These are phyloP conservation scores for Laburnicola sp. DNA, from an alignment of 2,329 filamentous ascomycete species.

Conservation along the genomic window DNA sequence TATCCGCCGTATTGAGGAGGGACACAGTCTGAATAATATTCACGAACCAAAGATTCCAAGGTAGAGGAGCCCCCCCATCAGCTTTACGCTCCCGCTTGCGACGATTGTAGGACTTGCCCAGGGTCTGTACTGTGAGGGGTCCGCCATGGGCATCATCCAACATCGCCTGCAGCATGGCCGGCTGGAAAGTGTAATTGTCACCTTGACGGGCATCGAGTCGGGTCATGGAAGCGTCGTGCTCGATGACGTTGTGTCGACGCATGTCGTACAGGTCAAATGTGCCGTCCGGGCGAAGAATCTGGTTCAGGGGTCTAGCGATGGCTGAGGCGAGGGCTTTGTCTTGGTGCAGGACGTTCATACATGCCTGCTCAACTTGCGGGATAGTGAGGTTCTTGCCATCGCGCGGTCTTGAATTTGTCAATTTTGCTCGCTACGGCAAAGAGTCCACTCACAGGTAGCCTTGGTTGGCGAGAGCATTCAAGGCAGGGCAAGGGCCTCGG, in stretches of 20 bases:
- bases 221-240: conserved; percentile 43
- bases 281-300: conserved; percentile 28
- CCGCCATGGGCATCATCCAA: conserved; percentile 36
- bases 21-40: conserved; percentile 33
- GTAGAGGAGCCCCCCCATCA: conserved; percentile 26
- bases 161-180: conserved; percentile 36
- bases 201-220: conserved; percentile 40
- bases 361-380: conserved; percentile 33
- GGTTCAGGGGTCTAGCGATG: no score
- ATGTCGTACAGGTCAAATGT: conserved; percentile 39
- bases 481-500: conserved; percentile 34
- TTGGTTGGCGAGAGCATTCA: conserved; percentile 39
- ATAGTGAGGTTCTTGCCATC: conserved; percentile 39
- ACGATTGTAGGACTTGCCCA: conserved; percentile 34
- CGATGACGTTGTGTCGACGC: conserved; percentile 39
- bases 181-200: conserved; percentile 42
- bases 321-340: no score
- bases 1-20: no score
- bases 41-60: conserved; percentile 31
- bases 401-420: conserved; percentile 25
- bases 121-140: conserved; percentile 30
- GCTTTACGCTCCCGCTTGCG: conserved; percentile 32
- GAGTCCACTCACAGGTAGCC: conserved; percentile 33
- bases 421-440: neutral
- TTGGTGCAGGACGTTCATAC: conserved; percentile 31